Base-by-base conservation (phyloP, 2,329 filamentous ascomycete species). In the Tolypocladium pustulatum region DNA sequence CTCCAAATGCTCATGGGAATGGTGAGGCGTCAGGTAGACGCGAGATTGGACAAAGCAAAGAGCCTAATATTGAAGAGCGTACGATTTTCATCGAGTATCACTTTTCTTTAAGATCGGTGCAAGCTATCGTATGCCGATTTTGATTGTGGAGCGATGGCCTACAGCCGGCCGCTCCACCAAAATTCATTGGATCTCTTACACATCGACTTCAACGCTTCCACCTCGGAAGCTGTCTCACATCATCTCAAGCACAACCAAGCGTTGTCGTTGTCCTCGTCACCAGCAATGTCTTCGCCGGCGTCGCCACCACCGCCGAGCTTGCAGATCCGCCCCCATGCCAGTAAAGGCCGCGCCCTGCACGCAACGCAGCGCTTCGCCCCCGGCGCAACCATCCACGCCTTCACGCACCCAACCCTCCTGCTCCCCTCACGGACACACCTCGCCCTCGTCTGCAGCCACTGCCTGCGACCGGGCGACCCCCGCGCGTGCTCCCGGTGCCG, bases 401-500 rank as follows among this genome's bases (percentile, higher is more conserved):
- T 84, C 66, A 60, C 64, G 32, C 36, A 25, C 9, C 70, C 69
- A 20, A 70, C 76, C 43, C 66, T 83, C 53, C 77, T 79, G 22
- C 71, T 83, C 30, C 78, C 82, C 4, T 73, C 76, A 46, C 72
- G 73, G 41, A 67, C 73, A 6, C 72, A 74, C 60, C 72, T 78
- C 58, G 55, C 65, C 4, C 63, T 66, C 20, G 73, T 76, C 37
- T 85, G 82, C 73, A 76, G 76, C 61, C 70, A 77, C 71, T 84
- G 81, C 68, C 73, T 83, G 34, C 64, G 62, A 41, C 57, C 63
- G 34, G 64, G 65, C 52, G 58, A 58, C 37, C 65, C 66, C 30
- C 66, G 66, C 49, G 73, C 75, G 27, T 87, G 84, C 69, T 77
- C 78, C 0, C 78, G 74, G 55, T 87, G 84, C 71, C 76, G 73